Evolutionary conservation across 805 yeast genomes (phyloP), one percentile per base, ranked within the genome.

Genomic region (Wickerhamiella hasegawae): DNA sequence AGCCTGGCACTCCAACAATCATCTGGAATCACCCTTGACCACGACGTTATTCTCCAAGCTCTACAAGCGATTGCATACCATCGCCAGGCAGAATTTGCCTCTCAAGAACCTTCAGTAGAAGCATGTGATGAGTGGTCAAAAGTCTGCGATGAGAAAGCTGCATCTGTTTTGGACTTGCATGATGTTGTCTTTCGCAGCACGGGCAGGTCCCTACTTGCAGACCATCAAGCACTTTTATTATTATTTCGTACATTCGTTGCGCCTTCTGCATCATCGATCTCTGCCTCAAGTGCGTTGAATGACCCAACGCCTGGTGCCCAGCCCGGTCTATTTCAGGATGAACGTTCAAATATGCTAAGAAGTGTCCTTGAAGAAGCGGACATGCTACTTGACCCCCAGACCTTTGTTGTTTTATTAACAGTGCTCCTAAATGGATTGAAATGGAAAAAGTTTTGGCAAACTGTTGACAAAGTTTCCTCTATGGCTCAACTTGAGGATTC

Each of bases 371-470:
- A 20, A 28, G 34, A 11, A 35, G 34, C 4, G 34, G 27, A 28
- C n/a, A 44, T 36, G 24, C 23, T 38, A 9, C 24, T 31, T 15
- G 38, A 39, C 26, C 22, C 40, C 16, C 38, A 40, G 18, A 38
- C 41, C 16, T 40, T 52, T 5, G 40, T 44, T 4, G 40, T 54
- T 42, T 38, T 46, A 14, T 40, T 57, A 19, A 39, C 53, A 2
- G 44, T 53, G 4, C 40, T 55, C 21, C 47, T 48, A 14, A 51
- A 51, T 32, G 45, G 43, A 12, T 40, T 38, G 11, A 33, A 36
- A 15, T 53, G 50, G 49, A 37, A 34, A 19, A 37, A 46, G 17
- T 53, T 58, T 31, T 57, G 60, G 60, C 39, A 45, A 17, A 33
- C 48, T 3, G 46, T 52, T 44, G 40, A 45, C 17, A 38, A 40